phyloP scores from a whole-genome alignment of 768 basidiomycete species.

The Tricholoma sp. region DNA sequence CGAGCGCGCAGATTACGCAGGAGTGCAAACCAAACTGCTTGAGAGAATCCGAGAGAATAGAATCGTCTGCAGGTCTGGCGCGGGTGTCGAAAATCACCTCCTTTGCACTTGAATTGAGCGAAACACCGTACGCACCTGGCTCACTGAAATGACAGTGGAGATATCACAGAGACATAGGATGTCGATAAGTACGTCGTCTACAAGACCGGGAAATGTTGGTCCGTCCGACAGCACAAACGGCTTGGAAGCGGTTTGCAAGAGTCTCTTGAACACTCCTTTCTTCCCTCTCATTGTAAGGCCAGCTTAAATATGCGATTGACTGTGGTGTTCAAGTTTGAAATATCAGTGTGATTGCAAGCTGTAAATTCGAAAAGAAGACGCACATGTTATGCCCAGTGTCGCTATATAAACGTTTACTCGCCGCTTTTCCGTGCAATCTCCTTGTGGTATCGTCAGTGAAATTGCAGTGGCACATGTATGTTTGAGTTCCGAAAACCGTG shows the following conservation, averaged over 20 bases:
- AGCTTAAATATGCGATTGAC: neutral
- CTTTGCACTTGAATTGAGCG: neutral
- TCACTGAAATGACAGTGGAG: neutral
- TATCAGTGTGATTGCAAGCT: too few relatives aligned
- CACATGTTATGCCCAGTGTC: too few relatives aligned
- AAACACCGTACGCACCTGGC: neutral
- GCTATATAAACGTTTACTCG: too few relatives aligned
- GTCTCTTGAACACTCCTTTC: neutral
- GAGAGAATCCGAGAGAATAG: neutral
- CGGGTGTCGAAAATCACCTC: neutral
- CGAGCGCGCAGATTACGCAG: neutral
- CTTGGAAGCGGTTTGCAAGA: neutral
- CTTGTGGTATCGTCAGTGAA: too few relatives aligned
- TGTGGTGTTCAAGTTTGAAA: too few relatives aligned
- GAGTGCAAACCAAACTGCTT: neutral
- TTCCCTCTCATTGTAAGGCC: neutral
- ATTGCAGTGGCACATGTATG: too few relatives aligned
- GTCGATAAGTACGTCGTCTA: neutral
- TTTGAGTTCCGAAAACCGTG: too few relatives aligned
- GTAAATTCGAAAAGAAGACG: too few relatives aligned
- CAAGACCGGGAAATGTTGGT: neutral
- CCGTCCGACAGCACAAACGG: neutral
- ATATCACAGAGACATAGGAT: constrained; percentile 1
- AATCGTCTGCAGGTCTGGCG: neutral
- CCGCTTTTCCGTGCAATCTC: too few relatives aligned